Percentiles rank a stretch among this genome's conserved stretches.
Conservation (phyloP, 179 eudicot genomes). For the Silene vulgaris region DNA sequence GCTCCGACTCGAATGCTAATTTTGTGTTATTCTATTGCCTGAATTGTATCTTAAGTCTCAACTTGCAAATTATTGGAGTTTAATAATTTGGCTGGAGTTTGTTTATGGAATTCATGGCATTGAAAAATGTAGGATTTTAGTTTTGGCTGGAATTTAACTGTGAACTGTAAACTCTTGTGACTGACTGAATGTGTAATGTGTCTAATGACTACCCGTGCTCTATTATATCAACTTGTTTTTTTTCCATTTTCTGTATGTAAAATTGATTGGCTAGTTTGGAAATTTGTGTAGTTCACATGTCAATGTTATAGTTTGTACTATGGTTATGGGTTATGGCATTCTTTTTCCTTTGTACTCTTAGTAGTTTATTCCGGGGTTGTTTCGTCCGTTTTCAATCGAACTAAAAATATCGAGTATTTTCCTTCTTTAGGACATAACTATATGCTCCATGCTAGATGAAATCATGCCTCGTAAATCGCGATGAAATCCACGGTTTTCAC, state of each 20-base stretch:
- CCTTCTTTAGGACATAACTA: no score
- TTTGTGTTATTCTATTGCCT: conserved; percentile 15
- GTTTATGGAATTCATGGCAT: neutral
- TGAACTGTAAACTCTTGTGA: conserved; percentile 26
- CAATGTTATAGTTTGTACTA: neutral
- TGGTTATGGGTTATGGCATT: neutral
- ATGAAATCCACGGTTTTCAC: neutral
- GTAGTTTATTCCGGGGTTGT: neutral
- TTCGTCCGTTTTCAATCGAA: neutral
- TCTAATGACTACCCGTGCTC: conserved; percentile 26
- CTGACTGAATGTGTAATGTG: conserved; percentile 4
- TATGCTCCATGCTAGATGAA: no score
- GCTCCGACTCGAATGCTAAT: no score
- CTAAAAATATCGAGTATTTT: no score
- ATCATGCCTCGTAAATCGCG: no score
- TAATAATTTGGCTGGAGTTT: conserved; percentile 2
- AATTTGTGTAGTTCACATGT: conserved; percentile 28
- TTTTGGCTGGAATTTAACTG: neutral
- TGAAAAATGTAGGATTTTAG: conserved; percentile 3
- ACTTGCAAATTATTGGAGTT: conserved; percentile 10
- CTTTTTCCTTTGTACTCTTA: neutral
- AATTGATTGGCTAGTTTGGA: conserved; percentile 12
- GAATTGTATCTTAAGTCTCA: conserved; percentile 12
- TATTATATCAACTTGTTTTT: conserved; percentile 20
- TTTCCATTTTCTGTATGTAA: conserved; percentile 10